Evolutionary conservation across 805 yeast species (phyloP).

Genomic region (Kuraishia piskuri): DNA sequence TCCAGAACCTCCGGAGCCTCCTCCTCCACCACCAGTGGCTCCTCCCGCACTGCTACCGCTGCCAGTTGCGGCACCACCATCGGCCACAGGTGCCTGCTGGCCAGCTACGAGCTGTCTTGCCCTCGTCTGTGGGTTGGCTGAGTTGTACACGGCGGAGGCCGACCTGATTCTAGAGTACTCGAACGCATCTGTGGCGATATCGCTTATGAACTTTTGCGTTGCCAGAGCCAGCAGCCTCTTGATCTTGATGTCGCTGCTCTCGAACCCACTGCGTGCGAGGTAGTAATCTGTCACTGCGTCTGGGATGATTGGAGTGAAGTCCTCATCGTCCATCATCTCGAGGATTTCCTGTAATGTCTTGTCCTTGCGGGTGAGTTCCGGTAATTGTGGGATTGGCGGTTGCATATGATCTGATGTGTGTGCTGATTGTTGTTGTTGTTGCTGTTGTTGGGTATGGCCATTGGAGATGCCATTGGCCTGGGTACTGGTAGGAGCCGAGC

Average conservation of each 20-base stretch:
- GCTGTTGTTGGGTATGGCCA: not conserved
- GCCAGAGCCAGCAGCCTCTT: constrained; percentile 87
- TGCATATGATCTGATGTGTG: not conserved
- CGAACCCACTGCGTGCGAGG: constrained; percentile 76
- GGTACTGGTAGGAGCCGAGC: not conserved
- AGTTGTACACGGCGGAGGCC: constrained; percentile 76
- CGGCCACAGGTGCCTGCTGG: constrained; percentile 27
- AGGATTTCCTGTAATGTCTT: constrained; percentile 78
- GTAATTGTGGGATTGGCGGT: constrained; percentile 37
- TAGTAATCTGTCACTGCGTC: constrained; percentile 95
- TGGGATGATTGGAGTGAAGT: constrained; percentile 91
- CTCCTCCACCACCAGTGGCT: constrained; percentile 11
- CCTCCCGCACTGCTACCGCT: constrained; percentile 4
- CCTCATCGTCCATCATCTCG: constrained; percentile 88
- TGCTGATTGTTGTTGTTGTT: not conserved
- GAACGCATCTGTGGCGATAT: constrained; percentile 93
- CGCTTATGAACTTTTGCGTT: constrained; percentile 90
- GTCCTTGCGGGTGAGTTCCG: constrained; percentile 69
- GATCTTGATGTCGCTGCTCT: constrained; percentile 66
- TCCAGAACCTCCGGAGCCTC: constrained; percentile 8
- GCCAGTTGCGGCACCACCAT: constrained; percentile 5
- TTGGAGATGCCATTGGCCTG: not conserved
- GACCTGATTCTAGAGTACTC: constrained; percentile 91
- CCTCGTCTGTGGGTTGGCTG: constrained; percentile 78
- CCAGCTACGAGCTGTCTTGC: constrained; percentile 73